A percentile compares a stretch with the other conserved stretches of the same genome.
Evolutionary conservation across 192 early-diverging fungal genomes (phyloP).

Genomic region (Diversispora epigaea): DNA sequence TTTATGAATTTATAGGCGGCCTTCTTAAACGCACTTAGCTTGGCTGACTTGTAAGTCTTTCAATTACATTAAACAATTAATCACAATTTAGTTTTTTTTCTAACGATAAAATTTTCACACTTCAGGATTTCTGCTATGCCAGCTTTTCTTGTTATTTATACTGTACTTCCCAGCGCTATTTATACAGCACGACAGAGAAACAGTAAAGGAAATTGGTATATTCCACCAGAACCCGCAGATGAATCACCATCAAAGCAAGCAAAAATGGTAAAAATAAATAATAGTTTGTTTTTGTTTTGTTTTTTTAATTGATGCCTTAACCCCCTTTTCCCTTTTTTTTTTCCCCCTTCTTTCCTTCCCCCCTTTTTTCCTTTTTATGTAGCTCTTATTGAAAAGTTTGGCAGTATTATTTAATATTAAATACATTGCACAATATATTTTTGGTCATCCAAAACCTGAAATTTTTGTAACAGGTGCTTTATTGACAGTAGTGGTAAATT

Average conservation of each 20-base stretch:
- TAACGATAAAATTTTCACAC: neutral
- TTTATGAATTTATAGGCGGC: neutral
- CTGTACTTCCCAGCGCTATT: conserved; percentile 24
- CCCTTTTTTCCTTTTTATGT: neutral
- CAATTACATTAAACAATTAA: neutral
- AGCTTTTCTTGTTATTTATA: conserved; percentile 31
- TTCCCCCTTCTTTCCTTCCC: no score
- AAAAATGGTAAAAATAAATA: conserved; percentile 26
- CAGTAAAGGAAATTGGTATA: conserved; percentile 31
- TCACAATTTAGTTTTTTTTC: neutral
- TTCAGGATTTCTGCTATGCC: conserved; percentile 27
- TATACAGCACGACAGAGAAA: conserved; percentile 22
- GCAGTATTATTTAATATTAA: conserved; percentile 29
- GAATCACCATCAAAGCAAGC: conserved; percentile 28
- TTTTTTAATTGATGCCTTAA: no score
- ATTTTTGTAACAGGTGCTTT: conserved; percentile 32
- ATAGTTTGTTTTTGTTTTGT: no score
- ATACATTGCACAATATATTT: conserved; percentile 33
- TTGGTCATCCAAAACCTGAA: conserved; percentile 25
- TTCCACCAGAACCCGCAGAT: conserved; percentile 22
- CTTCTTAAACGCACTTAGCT: conserved; percentile 16
- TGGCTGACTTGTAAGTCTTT: conserved; percentile 16
- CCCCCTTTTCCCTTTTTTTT: no score
- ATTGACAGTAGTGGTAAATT: conserved; percentile 29
- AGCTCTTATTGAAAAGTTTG: conserved; percentile 29